Evolutionary conservation across 441 rosid species (phyloP).

Genomic region (Gossypium schwendimanii): DNA sequence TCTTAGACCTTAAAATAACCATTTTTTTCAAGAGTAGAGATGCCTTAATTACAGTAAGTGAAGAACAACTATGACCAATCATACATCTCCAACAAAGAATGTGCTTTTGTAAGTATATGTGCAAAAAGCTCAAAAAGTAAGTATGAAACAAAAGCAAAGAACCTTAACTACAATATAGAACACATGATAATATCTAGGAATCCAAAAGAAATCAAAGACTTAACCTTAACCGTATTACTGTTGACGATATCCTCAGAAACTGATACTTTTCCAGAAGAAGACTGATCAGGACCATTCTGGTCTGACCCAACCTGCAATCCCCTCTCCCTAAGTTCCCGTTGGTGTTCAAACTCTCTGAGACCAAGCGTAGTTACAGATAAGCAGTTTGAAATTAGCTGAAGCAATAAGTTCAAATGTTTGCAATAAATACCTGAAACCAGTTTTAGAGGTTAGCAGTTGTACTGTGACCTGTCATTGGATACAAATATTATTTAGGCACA

Average conservation of each 20-base stretch:
- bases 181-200: neutral
- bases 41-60: too few relatives aligned
- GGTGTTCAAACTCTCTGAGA: constrained; percentile 96
- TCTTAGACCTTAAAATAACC: neutral
- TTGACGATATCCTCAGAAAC: constrained; percentile 49
- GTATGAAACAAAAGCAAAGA: neutral
- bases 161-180: neutral
- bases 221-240: constrained; percentile 59
- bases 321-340: constrained; percentile 88
- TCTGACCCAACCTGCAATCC: constrained; percentile 64
- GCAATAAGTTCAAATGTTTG: constrained; percentile 14
- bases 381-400: constrained; percentile 10
- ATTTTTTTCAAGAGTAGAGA: neutral
- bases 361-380: constrained; percentile 17
- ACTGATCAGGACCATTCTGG: constrained; percentile 57
- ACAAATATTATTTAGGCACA: constrained; percentile 12
- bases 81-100: neutral
- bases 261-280: constrained; percentile 46
- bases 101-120: neutral
- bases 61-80: neutral
- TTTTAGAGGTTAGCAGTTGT: constrained; percentile 96
- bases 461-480: constrained; percentile 63
- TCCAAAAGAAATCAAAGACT: constrained; percentile 21
- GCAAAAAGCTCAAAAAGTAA: neutral
- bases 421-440: constrained; percentile 75